A percentile compares a stretch with the other conserved stretches of the same genome.
phyloP scores from a whole-genome alignment of 2,329 filamentous ascomycete genomes.

The Dendrostoma leiphaemia region DNA sequence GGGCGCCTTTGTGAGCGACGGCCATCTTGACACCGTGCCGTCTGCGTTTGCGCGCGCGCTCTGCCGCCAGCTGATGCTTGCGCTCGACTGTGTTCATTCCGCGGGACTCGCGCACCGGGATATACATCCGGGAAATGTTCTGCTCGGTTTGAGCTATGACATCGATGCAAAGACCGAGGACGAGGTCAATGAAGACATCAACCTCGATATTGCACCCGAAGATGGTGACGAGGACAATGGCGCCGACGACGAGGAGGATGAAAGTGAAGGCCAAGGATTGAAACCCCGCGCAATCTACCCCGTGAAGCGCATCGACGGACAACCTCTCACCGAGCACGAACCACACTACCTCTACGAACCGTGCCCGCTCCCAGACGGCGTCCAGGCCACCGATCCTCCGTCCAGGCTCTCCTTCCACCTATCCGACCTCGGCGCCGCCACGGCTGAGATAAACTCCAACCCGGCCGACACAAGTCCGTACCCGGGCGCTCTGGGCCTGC shows the following conservation, averaged over 20 bases:
- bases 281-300: not conserved
- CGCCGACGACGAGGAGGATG: not conserved
- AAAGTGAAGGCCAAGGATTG: not conserved
- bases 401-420: not conserved
- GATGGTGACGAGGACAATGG: too few relatives aligned
- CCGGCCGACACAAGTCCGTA: not conserved
- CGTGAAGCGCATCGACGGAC: not conserved
- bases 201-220: not conserved
- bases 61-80: not conserved
- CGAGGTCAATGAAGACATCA: not conserved
- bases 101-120: not conserved
- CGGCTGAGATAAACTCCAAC: not conserved
- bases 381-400: not conserved
- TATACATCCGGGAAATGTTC: not conserved
- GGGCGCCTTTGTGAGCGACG: not conserved
- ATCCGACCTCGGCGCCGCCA: not conserved
- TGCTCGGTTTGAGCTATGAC: not conserved
- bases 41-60: not conserved
- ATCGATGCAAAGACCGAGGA: not conserved
- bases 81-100: not conserved
- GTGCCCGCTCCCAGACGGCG: not conserved
- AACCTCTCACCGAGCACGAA: not conserved
- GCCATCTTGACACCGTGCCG: not conserved
- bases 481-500: not conserved
- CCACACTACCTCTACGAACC: not conserved